phyloP scores from a whole-genome alignment of 2,329 filamentous ascomycete genomes.

The Arthrobotrys sinensis region DNA sequence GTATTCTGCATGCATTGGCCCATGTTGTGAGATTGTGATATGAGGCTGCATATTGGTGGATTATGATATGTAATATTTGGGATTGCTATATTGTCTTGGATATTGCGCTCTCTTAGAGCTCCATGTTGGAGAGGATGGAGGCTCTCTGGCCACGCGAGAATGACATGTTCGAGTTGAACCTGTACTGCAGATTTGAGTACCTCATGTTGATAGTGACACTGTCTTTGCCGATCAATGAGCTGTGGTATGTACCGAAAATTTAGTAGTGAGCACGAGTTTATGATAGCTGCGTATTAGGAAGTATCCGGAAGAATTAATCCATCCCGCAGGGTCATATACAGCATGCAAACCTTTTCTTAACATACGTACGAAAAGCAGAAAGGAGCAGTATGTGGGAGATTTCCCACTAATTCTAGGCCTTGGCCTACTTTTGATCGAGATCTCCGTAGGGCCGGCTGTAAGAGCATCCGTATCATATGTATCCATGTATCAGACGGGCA shows the following conservation, averaged over 20 bases:
- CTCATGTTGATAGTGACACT: neutral
- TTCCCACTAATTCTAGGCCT: too few relatives aligned
- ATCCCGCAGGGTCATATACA: neutral
- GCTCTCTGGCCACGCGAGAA: constrained; percentile 23
- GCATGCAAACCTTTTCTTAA: too few relatives aligned
- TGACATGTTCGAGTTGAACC: neutral
- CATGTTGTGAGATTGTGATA: constrained; percentile 41
- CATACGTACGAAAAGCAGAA: neutral
- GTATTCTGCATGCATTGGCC: constrained; percentile 20
- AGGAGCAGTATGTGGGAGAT: too few relatives aligned
- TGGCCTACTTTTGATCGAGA: too few relatives aligned
- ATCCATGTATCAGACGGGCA: too few relatives aligned
- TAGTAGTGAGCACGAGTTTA: neutral
- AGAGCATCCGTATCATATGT: too few relatives aligned
- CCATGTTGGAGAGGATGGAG: neutral
- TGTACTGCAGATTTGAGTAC: constrained; percentile 5
- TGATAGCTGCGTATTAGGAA: neutral
- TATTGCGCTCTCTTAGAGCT: neutral
- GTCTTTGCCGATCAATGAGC: neutral
- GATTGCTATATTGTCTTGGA: neutral
- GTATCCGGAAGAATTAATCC: neutral
- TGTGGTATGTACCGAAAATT: too few relatives aligned
- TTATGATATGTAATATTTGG: neutral
- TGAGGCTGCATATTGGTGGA: constrained; percentile 13
- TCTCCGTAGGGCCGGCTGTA: too few relatives aligned